Conservation (phyloP, 1,284 basidiomycete genomes). For the Ganoderma lucidum region DNA sequence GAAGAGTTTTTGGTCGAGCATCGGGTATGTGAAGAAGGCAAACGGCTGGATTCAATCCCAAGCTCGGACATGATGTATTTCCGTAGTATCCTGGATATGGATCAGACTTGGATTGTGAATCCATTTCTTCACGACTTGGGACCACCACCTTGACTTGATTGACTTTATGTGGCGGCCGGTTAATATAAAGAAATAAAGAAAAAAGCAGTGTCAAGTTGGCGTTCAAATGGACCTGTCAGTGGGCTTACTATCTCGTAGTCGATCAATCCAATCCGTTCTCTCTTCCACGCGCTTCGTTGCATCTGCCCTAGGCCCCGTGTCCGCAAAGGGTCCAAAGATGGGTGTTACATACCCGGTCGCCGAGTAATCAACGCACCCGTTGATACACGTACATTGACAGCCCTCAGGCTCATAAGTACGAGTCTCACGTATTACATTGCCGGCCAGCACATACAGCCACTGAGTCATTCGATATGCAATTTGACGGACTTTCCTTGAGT, state of each 20-base stretch:
- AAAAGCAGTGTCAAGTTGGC: background rate
- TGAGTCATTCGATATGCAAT: background rate
- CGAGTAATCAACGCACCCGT: background rate
- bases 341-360: no score
- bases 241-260: no score
- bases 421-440: background rate
- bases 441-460: background rate
- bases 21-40: constrained; percentile 54
- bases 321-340: no score
- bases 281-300: no score
- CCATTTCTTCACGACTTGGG: no score
- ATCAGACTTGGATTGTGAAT: background rate
- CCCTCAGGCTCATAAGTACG: no score
- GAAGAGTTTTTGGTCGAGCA: constrained; percentile 67
- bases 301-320: no score
- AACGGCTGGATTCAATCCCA: background rate
- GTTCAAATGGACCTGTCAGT: no score
- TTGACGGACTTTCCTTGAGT: background rate
- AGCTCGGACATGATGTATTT: background rate
- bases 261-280: no score
- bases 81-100: background rate
- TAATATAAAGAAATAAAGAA: background rate
- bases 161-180: background rate
- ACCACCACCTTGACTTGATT: no score
- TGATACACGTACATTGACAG: background rate